These are phyloP conservation scores for Cyclostephanos tholiformis DNA, from an alignment of 108 stramenopile genomes.

Conservation along the genomic window DNA sequence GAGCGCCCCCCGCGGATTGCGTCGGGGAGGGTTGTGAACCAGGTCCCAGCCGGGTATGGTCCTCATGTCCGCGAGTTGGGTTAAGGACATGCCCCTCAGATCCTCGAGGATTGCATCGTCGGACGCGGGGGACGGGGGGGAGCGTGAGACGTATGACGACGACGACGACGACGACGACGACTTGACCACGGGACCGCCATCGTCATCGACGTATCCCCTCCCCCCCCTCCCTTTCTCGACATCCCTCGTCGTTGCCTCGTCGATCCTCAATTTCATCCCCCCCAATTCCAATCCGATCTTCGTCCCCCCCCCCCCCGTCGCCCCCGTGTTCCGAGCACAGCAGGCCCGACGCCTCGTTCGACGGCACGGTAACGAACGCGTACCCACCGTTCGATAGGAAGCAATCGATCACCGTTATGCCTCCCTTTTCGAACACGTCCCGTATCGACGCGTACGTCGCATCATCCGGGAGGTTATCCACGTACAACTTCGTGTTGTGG, in stretches of 20 bases:
- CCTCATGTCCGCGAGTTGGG: conserved; percentile 65
- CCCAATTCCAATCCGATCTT: not conserved
- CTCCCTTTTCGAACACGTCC: not conserved
- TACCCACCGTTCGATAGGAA: not conserved
- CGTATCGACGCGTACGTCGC: not conserved
- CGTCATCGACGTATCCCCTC: not conserved
- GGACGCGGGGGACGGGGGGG: not conserved
- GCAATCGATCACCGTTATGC: not conserved
- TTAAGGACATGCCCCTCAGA: conserved; percentile 67
- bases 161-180: no score
- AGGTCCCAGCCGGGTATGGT: conserved; percentile 81
- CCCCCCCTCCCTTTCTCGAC: not conserved
- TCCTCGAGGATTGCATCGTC: conserved; percentile 16
- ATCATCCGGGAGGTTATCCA: not conserved
- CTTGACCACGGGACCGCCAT: conserved; percentile 22
- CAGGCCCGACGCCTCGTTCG: not conserved
- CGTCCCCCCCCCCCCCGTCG: no score
- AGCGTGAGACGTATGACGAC: not conserved
- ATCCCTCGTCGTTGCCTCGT: not conserved
- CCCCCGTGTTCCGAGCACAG: not conserved
- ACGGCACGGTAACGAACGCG: not conserved
- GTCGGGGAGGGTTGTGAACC: conserved; percentile 77
- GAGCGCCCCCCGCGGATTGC: conserved; percentile 72
- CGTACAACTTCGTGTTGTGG: not conserved
- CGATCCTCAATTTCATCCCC: not conserved